A percentile compares a stretch with the other conserved stretches of the same genome.
Conservation (phyloP, 768 basidiomycete genomes). For the Hygrocybe punicea region DNA sequence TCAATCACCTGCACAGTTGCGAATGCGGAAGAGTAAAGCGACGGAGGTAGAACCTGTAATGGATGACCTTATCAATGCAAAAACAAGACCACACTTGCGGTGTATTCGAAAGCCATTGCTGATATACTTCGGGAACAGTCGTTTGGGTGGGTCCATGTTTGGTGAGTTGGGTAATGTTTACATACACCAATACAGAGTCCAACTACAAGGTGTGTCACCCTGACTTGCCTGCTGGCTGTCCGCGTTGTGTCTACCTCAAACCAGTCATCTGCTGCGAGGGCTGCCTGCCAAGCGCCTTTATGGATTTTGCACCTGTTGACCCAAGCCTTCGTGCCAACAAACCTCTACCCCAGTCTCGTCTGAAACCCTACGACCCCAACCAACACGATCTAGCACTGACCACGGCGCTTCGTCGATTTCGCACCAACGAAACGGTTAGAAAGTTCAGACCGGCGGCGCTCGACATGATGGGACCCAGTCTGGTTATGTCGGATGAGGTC, state of each 20-base stretch:
- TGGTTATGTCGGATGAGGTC: slow-evolving; percentile 1
- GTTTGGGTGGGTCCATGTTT: slow-evolving; percentile 16
- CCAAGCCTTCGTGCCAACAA: background rate
- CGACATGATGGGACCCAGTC: background rate
- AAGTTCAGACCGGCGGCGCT: background rate
- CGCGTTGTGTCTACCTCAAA: background rate
- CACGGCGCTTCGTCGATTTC: too few relatives aligned
- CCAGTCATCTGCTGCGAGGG: background rate
- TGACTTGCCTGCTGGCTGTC: too few relatives aligned
- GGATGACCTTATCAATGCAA: slow-evolving; percentile 28
- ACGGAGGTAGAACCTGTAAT: slow-evolving; percentile 18
- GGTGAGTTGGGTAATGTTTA: background rate
- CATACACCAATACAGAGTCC: background rate
- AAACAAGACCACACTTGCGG: background rate
- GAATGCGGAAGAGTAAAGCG: too few relatives aligned
- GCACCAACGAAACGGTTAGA: slow-evolving; percentile 1
- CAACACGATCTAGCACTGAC: background rate
- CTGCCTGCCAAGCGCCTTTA: background rate
- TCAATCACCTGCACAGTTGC: too few relatives aligned
- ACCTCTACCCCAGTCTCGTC: background rate
- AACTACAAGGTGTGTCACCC: background rate
- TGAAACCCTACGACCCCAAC: background rate
- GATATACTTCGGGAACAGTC: slow-evolving; percentile 22
- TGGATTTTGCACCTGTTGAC: background rate
- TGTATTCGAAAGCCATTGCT: slow-evolving; percentile 20